Conservation (phyloP, 371 early-diverging fungal genomes). For the Conidiobolus incongruus region DNA sequence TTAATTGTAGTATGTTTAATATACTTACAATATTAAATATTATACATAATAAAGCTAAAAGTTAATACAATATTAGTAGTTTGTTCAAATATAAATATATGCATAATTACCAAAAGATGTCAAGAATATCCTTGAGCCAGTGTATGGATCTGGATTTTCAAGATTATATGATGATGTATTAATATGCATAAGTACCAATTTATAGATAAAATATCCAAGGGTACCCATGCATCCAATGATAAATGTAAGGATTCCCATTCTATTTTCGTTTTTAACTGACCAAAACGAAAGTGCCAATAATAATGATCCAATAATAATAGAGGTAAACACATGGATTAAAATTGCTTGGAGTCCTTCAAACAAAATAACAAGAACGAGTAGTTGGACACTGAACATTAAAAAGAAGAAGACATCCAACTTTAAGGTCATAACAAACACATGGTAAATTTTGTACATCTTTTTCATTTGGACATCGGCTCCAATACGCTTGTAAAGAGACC, state of each 20-base stretch:
- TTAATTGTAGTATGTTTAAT: slow-evolving; percentile 4
- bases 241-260: slow-evolving; percentile 9
- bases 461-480: slow-evolving; percentile 79
- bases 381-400: slow-evolving; percentile 65
- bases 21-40: slow-evolving; percentile 14
- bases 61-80: slow-evolving; percentile 34
- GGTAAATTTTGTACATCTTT: slow-evolving; percentile 68
- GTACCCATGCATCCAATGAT: slow-evolving; percentile 10
- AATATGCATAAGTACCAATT: slow-evolving; percentile 10
- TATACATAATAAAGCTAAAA: background rate
- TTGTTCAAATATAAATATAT: slow-evolving; percentile 8
- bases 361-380: slow-evolving; percentile 45
- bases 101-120: slow-evolving; percentile 10
- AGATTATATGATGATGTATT: too few species aligned
- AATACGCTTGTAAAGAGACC: slow-evolving; percentile 87
- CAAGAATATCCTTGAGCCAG: too few species aligned
- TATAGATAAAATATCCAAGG: slow-evolving; percentile 11
- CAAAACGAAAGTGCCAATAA: slow-evolving; percentile 55
- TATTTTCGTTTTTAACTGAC: slow-evolving; percentile 21
- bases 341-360: slow-evolving; percentile 18
- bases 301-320: slow-evolving; percentile 42
- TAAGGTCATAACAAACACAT: slow-evolving; percentile 71
- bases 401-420: slow-evolving; percentile 80
- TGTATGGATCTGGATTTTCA: too few species aligned
- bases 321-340: slow-evolving; percentile 36